These are phyloP conservation scores for Terana coerulea DNA, from an alignment of 768 basidiomycete species.

Conservation along the genomic window DNA sequence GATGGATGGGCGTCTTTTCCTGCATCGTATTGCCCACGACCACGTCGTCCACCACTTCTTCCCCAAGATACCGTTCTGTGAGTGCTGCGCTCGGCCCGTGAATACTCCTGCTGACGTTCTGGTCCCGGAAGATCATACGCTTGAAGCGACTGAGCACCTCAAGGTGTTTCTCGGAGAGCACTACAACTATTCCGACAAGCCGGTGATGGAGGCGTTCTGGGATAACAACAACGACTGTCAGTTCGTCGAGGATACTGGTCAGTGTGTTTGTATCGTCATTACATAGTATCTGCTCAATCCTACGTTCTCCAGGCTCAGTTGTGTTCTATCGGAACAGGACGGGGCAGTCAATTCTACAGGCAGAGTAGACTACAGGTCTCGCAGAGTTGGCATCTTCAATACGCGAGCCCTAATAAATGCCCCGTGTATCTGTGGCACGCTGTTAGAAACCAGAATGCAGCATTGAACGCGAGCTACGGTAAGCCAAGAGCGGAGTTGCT, in stretches of 20 bases:
- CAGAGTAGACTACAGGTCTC: too few relatives aligned
- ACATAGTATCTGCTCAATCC: too few relatives aligned
- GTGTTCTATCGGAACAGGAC: background rate
- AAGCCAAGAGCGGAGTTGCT: too few relatives aligned
- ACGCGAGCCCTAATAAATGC: too few relatives aligned
- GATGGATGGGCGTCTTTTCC: constrained; percentile 27
- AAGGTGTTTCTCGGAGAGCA: constrained; percentile 26
- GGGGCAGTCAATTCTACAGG: too few relatives aligned
- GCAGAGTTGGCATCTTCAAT: too few relatives aligned
- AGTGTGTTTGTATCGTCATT: constrained; percentile 4
- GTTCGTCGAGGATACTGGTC: constrained; percentile 32
- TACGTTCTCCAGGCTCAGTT: background rate
- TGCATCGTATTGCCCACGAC: constrained; percentile 22
- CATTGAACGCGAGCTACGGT: too few relatives aligned
- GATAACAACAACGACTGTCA: constrained; percentile 28
- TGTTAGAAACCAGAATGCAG: too few relatives aligned
- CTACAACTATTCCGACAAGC: constrained; percentile 24
- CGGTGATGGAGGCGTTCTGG: constrained; percentile 29
- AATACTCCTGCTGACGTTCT: background rate
- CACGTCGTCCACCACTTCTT: constrained; percentile 28
- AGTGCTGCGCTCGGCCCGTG: background rate
- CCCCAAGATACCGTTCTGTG: constrained; percentile 20
- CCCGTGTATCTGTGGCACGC: too few relatives aligned
- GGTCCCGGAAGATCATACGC: constrained; percentile 22
- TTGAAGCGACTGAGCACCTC: constrained; percentile 26